Evolutionary conservation across 768 basidiomycete genomes (phyloP).

Genomic region (Trametes coccinea): DNA sequence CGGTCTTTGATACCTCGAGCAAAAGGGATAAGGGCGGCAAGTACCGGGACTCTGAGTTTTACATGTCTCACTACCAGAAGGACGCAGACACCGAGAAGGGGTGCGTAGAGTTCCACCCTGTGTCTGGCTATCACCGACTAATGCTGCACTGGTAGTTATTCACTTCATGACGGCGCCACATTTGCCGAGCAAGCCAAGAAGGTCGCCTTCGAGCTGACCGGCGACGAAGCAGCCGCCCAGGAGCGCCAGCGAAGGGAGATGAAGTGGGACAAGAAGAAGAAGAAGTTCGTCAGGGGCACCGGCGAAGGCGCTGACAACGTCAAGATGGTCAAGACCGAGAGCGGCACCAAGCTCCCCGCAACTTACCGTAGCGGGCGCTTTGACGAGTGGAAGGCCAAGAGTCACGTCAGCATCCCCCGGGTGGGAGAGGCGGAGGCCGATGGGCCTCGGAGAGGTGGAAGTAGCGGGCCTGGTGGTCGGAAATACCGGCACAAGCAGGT

Average conservation of each 20-base stretch:
- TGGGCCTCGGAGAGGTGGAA: constrained; percentile 28
- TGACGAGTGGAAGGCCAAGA: constrained; percentile 91
- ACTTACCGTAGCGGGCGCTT: constrained; percentile 92
- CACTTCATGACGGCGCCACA: constrained; percentile 83
- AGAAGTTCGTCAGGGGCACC: constrained; percentile 86
- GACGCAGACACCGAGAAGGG: constrained; percentile 88
- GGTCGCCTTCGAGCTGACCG: constrained; percentile 79
- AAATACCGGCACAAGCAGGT: constrained; percentile 76
- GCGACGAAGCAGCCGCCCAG: constrained; percentile 67
- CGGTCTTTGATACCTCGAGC: constrained; percentile 56
- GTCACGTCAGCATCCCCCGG: constrained; percentile 67
- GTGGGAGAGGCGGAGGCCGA: constrained; percentile 80
- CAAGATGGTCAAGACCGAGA: constrained; percentile 92
- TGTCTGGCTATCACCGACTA: background rate
- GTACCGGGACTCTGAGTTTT: constrained; percentile 83
- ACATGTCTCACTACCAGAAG: constrained; percentile 90
- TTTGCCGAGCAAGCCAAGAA: constrained; percentile 83
- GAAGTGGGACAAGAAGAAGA: constrained; percentile 96
- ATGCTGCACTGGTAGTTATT: constrained; percentile 58
- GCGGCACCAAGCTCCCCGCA: constrained; percentile 86
- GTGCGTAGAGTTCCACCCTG: constrained; percentile 42
- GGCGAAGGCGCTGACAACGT: constrained; percentile 89
- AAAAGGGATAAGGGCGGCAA: constrained; percentile 42
- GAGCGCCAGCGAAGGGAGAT: constrained; percentile 63
- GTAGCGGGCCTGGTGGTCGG: constrained; percentile 44